A percentile compares a stretch with the other conserved stretches of the same genome.
phyloP scores from a whole-genome alignment of 495 filamentous ascomycete genomes.

The Durotheca rogersii region DNA sequence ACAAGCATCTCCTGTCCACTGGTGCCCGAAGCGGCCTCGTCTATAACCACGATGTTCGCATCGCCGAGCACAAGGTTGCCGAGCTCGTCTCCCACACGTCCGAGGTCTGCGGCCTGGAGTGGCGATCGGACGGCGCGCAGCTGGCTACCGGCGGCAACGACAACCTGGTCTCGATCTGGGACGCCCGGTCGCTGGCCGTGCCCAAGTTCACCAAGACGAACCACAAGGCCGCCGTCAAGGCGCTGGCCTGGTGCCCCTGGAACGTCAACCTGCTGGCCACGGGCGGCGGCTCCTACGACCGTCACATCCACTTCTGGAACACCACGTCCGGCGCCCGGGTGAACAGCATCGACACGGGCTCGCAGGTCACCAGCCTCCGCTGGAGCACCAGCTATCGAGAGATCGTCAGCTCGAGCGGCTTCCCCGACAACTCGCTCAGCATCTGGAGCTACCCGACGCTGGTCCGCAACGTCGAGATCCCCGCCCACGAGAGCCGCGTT shows the following conservation, averaged over 20 bases:
- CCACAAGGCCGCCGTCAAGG: constrained; percentile 97
- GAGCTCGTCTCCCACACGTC: constrained; percentile 95
- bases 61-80: constrained; percentile 95
- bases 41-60: constrained; percentile 97
- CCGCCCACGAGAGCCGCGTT: constrained; percentile 96
- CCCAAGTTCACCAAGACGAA: constrained; percentile 99
- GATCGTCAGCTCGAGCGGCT: constrained; percentile 93
- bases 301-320: constrained; percentile 99
- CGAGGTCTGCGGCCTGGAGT: constrained; percentile 97
- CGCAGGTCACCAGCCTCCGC: constrained; percentile 89
- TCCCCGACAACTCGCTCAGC: constrained; percentile 97
- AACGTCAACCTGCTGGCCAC: constrained; percentile 95
- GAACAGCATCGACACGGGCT: constrained; percentile 98
- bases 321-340: constrained; percentile 93
- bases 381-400: constrained; percentile 98
- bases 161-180: constrained; percentile 98
- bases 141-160: constrained; percentile 97
- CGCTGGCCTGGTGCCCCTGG: constrained; percentile 98
- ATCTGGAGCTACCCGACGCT: constrained; percentile 98
- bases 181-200: constrained; percentile 84
- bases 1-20: constrained; percentile 93
- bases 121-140: constrained; percentile 93
- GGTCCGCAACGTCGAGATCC: constrained; percentile 96
- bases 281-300: constrained; percentile 92
- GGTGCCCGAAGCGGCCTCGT: constrained; percentile 93